These are phyloP conservation scores for Scedosporium dehoogii DNA, from an alignment of 2,329 filamentous ascomycete genomes.

Conservation along the genomic window DNA sequence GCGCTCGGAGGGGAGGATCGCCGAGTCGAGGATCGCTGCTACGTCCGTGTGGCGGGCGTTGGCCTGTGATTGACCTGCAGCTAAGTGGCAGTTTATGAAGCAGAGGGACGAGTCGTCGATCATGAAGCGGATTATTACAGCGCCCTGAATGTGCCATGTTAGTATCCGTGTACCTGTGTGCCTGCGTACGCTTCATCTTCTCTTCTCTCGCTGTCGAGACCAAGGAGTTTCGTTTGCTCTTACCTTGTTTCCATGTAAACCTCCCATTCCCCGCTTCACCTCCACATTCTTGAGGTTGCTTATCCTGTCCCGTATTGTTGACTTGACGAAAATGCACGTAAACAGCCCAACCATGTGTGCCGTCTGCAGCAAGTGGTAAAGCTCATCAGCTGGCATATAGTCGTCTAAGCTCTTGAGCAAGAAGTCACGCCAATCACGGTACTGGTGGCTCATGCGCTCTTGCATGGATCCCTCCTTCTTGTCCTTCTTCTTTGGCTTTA, in stretches of 20 bases:
- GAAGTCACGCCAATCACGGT: constrained; percentile 92
- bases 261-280: constrained; percentile 93
- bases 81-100: constrained; percentile 95
- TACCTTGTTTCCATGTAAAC: constrained; percentile 81
- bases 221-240: neutral
- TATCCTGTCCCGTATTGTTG: constrained; percentile 65
- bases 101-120: constrained; percentile 91
- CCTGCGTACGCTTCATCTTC: too few relatives aligned
- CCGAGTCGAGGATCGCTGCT: constrained; percentile 75
- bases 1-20: constrained; percentile 61
- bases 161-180: neutral
- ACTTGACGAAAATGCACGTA: constrained; percentile 89
- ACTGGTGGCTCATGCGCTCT: constrained; percentile 94
- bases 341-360: constrained; percentile 79
- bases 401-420: constrained; percentile 75
- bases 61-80: constrained; percentile 85
- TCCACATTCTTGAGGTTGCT: constrained; percentile 69
- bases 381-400: constrained; percentile 63
- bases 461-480: constrained; percentile 71
- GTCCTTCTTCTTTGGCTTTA: constrained; percentile 76
- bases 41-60: constrained; percentile 88
- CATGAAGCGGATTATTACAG: constrained; percentile 81
- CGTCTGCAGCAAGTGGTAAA: constrained; percentile 81
- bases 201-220: neutral
- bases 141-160: constrained; percentile 40